Evolutionary conservation across 2,329 filamentous ascomycete genomes (phyloP), one percentile per base, ranked within the genome.

Genomic region (Exophiala xenobiotica): DNA sequence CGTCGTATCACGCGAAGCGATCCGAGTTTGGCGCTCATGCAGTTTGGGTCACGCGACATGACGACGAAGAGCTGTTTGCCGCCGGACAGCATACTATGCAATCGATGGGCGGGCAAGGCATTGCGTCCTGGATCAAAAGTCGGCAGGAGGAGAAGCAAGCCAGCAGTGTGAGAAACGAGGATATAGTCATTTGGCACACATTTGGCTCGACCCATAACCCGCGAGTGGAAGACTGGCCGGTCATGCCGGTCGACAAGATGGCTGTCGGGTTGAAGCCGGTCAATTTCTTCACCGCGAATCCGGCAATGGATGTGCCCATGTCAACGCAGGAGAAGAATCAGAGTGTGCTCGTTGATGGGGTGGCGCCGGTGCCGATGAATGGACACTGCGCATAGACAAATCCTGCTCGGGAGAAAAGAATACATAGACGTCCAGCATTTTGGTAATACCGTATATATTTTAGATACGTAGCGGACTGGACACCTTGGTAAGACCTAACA

Each of bases 61-160:
- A 66, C 2, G 78, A 81, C 20, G 69, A 67, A 2, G 78, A 81
- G 59, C 64, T 78, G 1, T 81, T 75, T 54, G 74, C 78, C 0
- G 76, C 74, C n/a, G 78, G 78, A 0, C 72, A 74, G 27, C 79
- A 79, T 58, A 81, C 78, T 0, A 74, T 80, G 51, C 78, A 81
- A 61, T 75, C 71, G 6, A 64, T 71, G 6, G 75, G 74, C 19
- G 74, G 73, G 1, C 70, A 70, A 5, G 75, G 74, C 3, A 70
- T 79, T 11, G 67, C 72, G 7, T 68, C 70, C 23, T 78, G 71
- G 68, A 68, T 70, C 6, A 70, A 69, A 40, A 68, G 74, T 14
- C 62, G 71, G 33, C 68, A 75, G 29, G 61, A 66, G 5, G 62
- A 66, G 12, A 65, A 39, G 63, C 64, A 54, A 57, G 6, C 35